phyloP scores from a whole-genome alignment of 495 filamentous ascomycete genomes.

The Penicillium fimorum region DNA sequence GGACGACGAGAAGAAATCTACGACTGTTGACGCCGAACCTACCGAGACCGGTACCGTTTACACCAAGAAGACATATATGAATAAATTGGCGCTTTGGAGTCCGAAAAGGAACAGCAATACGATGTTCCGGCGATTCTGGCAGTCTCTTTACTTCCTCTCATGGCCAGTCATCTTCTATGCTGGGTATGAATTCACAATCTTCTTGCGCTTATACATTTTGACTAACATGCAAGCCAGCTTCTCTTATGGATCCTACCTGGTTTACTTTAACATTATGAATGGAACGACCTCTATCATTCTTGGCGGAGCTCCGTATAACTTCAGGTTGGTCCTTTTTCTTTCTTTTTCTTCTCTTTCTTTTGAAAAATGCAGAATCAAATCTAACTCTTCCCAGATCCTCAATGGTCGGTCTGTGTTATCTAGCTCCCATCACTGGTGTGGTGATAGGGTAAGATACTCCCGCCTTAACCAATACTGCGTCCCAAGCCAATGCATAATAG shows the following conservation, averaged over 20 bases:
- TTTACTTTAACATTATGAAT: slow-evolving; percentile 68
- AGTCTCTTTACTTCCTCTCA: slow-evolving; percentile 44
- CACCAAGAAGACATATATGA: slow-evolving; percentile 45
- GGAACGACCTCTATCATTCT: slow-evolving; percentile 63
- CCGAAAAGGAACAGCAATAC: slow-evolving; percentile 49
- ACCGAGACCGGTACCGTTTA: slow-evolving; percentile 27
- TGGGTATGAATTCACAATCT: slow-evolving; percentile 33
- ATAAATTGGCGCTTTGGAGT: slow-evolving; percentile 53
- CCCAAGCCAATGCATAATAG: slow-evolving; percentile 21
- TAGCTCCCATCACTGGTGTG: slow-evolving; percentile 58
- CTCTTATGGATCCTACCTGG: slow-evolving; percentile 61
- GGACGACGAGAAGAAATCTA: slow-evolving; percentile 21
- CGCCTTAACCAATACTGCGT: background rate
- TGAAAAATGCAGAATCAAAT: background rate
- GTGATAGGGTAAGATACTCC: slow-evolving; percentile 40
- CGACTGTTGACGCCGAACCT: slow-evolving; percentile 5
- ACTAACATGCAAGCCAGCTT: slow-evolving; percentile 36
- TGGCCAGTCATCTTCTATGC: slow-evolving; percentile 67
- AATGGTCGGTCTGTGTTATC: slow-evolving; percentile 61
- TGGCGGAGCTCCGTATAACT: slow-evolving; percentile 55
- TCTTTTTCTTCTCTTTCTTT: too few species aligned
- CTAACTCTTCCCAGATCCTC: slow-evolving; percentile 40
- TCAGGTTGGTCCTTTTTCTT: slow-evolving; percentile 38
- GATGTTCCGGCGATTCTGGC: slow-evolving; percentile 44
- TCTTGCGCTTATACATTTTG: background rate